Conservation (phyloP, 495 filamentous ascomycete species). For the Sordaria brevicollis region DNA sequence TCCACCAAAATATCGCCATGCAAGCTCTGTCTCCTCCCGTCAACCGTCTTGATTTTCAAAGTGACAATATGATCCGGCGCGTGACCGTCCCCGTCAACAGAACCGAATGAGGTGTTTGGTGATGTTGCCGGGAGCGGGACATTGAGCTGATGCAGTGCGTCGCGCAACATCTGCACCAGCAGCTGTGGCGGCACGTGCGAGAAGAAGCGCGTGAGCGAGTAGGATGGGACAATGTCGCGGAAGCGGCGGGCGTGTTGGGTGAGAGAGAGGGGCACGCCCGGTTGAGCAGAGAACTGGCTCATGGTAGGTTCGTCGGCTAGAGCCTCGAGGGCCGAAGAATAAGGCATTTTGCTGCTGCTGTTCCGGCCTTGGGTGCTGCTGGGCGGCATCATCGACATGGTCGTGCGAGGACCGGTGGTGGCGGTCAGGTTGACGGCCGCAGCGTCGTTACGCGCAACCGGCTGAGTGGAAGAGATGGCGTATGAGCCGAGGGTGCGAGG, state of each 20-base stretch:
- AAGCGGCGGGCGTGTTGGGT: conserved; percentile 86
- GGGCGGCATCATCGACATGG: conserved; percentile 1
- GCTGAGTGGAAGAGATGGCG: conserved; percentile 49
- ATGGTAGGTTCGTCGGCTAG: conserved; percentile 84
- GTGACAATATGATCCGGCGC: conserved; percentile 43
- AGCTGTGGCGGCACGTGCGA: conserved; percentile 68
- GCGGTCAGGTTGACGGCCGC: neutral
- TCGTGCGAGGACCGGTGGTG: neutral
- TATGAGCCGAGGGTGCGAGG: conserved; percentile 31
- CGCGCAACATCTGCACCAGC: conserved; percentile 67
- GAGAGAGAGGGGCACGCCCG: conserved; percentile 64
- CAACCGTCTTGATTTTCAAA: conserved; percentile 62
- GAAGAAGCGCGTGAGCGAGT: conserved; percentile 84
- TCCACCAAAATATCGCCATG: conserved; percentile 80
- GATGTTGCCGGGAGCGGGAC: conserved; percentile 53
- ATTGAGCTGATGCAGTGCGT: conserved; percentile 73
- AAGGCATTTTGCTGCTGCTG: neutral
- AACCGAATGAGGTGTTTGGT: conserved; percentile 8
- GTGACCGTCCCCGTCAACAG: conserved; percentile 12
- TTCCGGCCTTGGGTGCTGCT: conserved; percentile 6
- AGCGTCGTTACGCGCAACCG: conserved; percentile 24
- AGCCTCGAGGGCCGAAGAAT: conserved; percentile 39
- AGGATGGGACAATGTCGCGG: conserved; percentile 70
- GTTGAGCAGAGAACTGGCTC: conserved; percentile 79
- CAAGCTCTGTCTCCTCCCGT: conserved; percentile 68